A percentile compares a stretch with the other conserved stretches of the same genome.
These are phyloP conservation scores for Odontarrhena argentea DNA, from an alignment of 345 rosid species.

Conservation along the genomic window DNA sequence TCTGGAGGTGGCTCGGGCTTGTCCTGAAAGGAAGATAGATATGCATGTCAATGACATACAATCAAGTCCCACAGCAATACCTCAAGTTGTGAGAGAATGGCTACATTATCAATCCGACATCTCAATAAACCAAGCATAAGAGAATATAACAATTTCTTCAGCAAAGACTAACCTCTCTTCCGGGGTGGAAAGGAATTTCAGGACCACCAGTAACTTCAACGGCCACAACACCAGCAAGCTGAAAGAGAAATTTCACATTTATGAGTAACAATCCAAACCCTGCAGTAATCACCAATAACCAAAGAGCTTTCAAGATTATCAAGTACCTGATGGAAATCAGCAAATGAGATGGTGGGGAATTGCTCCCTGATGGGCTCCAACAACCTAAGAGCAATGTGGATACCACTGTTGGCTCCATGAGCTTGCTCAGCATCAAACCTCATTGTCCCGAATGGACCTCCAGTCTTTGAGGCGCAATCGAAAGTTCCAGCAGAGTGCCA, in stretches of 20 bases:
- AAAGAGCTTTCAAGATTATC: background rate
- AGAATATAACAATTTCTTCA: background rate
- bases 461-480: slow-evolving; percentile 76
- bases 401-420: slow-evolving; percentile 86
- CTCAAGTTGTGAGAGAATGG: background rate
- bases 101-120: background rate
- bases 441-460: slow-evolving; percentile 97
- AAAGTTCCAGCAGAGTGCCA: slow-evolving; percentile 99
- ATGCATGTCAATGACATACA: background rate
- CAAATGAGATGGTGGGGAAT: slow-evolving; percentile 68
- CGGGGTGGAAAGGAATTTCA: slow-evolving; percentile 92
- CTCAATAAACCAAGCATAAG: background rate
- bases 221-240: slow-evolving; percentile 95
- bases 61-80: background rate
- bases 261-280: slow-evolving; percentile 1
- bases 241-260: background rate
- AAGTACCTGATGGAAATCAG: slow-evolving; percentile 81
- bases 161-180: slow-evolving; percentile 71
- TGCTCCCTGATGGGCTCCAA: slow-evolving; percentile 83
- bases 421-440: slow-evolving; percentile 63
- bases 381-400: slow-evolving; percentile 81
- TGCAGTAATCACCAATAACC: background rate
- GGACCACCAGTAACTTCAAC: slow-evolving; percentile 99
- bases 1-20: slow-evolving; percentile 90
- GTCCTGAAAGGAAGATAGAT: slow-evolving; percentile 55